Evolutionary conservation across 257 asterid species (phyloP), one percentile per base, ranked within the genome.

Genomic region (Solanum medicagineum): DNA sequence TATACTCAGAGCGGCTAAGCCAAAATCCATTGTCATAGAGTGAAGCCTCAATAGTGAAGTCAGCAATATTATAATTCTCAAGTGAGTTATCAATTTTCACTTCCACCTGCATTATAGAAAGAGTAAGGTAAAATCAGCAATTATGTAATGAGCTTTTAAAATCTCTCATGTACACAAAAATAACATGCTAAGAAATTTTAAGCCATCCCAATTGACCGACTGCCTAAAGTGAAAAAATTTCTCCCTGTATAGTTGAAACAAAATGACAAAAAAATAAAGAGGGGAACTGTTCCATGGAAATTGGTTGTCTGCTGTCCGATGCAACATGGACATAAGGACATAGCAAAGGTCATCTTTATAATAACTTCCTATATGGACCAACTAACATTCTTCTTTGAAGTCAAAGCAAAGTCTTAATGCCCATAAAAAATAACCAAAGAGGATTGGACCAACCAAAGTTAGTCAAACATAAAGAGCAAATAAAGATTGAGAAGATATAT

Each of bases 31-130:
- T 87, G 88, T 94, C 97, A 84, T 91, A 96, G 49, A 96, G 87
- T 90, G 90, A 92, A 86, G 97, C 98, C 92, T 96, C 98, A 87
- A 96, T 87, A 80, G 90, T 90, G 92, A 92, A 93, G 86, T 85
- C 90, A 54, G 90, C 81, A 9, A 91, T 81, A 83, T 90, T 84
- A 83, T 89, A 86, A 84, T 90, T 94, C 87, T 90, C 90, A 32
- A 89, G 75, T 86, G 93, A 82, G 88, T 87, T 85, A 84, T 96
- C 98, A 84, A 93, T 89, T 90, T 87, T 92, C 85, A 96, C 97
- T 88, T 94, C 98, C 87, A 96, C 98, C 99, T 95, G 95, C 71
- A 87, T 70, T n/a, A 62, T 29, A 74, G n/a, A 22, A 56, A 81
- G 26, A 49, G 54, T 56, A 12, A 8, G 19, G 54, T 63, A 45